These are phyloP conservation scores for Jacaranda mimosifolia DNA, from an alignment of 257 asterid genomes.

Conservation along the genomic window DNA sequence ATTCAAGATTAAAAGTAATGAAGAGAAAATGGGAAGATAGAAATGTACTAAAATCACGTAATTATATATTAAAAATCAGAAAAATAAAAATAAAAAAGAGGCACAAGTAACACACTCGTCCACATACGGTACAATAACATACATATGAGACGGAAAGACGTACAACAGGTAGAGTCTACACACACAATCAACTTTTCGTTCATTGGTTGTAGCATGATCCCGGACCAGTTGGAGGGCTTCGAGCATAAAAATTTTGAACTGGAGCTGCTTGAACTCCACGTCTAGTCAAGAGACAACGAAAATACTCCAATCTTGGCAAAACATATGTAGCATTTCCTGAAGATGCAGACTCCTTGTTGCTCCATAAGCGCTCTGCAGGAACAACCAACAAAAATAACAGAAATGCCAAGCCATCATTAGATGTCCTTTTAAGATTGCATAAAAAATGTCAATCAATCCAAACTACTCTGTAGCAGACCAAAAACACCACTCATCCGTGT, in stretches of 20 bases:
- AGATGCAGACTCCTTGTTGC: conserved; percentile 52
- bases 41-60: no score
- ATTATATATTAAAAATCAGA: no score
- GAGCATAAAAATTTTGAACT: conserved; percentile 63
- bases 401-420: neutral
- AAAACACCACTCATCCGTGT: neutral
- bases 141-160: no score
- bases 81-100: no score
- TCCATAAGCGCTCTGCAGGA: conserved; percentile 83
- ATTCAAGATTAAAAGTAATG: no score
- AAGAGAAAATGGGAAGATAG: no score
- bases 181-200: conserved; percentile 11
- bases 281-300: conserved; percentile 82
- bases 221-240: conserved; percentile 69
- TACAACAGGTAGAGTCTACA: neutral
- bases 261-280: conserved; percentile 95
- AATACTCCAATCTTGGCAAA: conserved; percentile 71
- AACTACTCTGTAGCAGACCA: neutral
- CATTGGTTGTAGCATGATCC: conserved; percentile 88
- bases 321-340: conserved; percentile 40
- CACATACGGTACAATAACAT: no score
- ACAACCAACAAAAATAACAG: conserved; percentile 12
- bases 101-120: no score
- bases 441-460: neutral
- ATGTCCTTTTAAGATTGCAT: neutral